phyloP scores from a whole-genome alignment of 345 rosid genomes.

The Hibiscus trionum region DNA sequence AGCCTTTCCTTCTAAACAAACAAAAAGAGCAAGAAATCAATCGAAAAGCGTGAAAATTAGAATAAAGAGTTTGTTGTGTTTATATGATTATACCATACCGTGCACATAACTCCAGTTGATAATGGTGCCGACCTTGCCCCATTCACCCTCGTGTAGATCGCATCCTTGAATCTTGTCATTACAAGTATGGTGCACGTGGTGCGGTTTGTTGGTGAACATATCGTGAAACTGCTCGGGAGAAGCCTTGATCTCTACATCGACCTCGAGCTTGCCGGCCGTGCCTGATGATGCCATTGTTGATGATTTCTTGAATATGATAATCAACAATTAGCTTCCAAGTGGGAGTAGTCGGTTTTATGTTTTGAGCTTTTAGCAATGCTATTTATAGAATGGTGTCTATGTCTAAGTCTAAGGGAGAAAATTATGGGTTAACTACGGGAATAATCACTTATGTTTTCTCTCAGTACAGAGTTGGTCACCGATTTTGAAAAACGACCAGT shows the following conservation, averaged over 20 bases:
- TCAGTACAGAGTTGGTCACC: too few relatives aligned
- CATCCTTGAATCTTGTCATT: background rate
- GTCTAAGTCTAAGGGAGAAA: too few relatives aligned
- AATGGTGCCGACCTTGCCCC: background rate
- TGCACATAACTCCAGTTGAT: background rate
- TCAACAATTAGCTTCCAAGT: too few relatives aligned
- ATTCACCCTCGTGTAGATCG: background rate
- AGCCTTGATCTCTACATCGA: background rate
- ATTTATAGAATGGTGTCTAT: too few relatives aligned
- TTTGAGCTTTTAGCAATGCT: too few relatives aligned
- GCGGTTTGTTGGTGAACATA: background rate
- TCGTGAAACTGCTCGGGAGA: background rate
- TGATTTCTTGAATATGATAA: too few relatives aligned
- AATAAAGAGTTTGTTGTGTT: too few relatives aligned
- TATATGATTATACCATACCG: background rate
- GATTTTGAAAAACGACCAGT: too few relatives aligned
- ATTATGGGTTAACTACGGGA: too few relatives aligned
- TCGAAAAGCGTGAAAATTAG: background rate
- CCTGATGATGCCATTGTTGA: background rate
- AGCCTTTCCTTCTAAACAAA: constrained; percentile 14
- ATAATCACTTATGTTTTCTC: too few relatives aligned
- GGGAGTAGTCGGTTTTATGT: too few relatives aligned
- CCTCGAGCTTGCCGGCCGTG: background rate
- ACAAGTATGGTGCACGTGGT: background rate
- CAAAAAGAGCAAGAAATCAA: background rate